Evolutionary conservation across 768 basidiomycete genomes (phyloP).

Genomic region (Mycena galopus): DNA sequence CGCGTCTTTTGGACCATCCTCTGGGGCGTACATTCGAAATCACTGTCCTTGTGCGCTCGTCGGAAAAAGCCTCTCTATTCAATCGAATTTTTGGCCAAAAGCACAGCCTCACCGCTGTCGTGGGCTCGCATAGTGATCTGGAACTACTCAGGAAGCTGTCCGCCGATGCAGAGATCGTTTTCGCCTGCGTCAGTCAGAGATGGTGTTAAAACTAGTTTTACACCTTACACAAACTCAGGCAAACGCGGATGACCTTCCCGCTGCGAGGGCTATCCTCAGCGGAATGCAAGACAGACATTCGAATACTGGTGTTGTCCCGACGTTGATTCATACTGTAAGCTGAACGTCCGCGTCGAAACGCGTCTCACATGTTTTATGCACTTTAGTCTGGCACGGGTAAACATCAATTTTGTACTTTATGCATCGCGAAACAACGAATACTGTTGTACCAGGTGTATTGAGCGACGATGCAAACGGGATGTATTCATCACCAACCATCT

Average conservation of each 20-base stretch:
- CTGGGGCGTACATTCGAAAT: constrained; percentile 56
- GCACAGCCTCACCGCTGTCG: constrained; percentile 48
- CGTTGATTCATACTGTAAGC: constrained; percentile 60
- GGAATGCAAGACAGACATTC: constrained; percentile 53
- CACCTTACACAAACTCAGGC: constrained; percentile 42
- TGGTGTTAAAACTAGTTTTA: background rate
- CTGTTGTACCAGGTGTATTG: constrained; percentile 41
- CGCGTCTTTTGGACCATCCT: constrained; percentile 60
- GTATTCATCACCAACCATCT: constrained; percentile 40
- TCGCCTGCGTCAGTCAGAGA: constrained; percentile 52
- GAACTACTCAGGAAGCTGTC: constrained; percentile 55
- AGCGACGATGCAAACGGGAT: constrained; percentile 48
- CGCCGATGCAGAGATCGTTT: constrained; percentile 58
- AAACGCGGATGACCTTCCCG: constrained; percentile 54
- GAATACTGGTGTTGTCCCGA: constrained; percentile 48
- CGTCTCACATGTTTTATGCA: constrained; percentile 14
- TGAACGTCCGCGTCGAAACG: background rate
- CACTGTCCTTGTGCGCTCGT: constrained; percentile 60
- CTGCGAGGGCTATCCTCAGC: constrained; percentile 54
- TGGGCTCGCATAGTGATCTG: constrained; percentile 58
- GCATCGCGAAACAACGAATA: background rate
- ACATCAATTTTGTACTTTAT: background rate
- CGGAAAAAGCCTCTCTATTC: constrained; percentile 53
- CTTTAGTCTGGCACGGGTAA: constrained; percentile 42
- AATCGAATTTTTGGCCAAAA: constrained; percentile 29